Conservation (phyloP, 805 yeast genomes). For the Lipomyces sp. region DNA sequence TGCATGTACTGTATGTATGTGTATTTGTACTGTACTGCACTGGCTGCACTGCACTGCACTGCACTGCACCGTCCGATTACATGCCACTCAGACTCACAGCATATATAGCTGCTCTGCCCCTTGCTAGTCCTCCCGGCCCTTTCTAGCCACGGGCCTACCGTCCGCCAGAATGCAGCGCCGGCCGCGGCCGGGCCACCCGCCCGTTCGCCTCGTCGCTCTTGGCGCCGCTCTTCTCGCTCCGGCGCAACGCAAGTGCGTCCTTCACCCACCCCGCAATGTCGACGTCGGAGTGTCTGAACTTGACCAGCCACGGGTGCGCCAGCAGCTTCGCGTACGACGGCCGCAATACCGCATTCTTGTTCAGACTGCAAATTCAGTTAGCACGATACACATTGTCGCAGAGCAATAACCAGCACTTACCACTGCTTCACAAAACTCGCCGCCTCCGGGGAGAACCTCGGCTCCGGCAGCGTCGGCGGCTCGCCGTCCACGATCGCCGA, state of each 20-base stretch:
- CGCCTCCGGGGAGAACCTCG: constrained; percentile 67
- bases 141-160: no score
- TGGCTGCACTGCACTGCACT: no score
- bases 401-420: constrained; percentile 8
- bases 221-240: no score
- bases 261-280: constrained; percentile 42
- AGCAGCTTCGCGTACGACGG: constrained; percentile 76
- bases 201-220: no score
- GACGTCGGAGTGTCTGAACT: constrained; percentile 45
- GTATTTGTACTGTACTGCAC: no score
- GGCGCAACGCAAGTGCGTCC: constrained; percentile 5
- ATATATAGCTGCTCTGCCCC: not conserved
- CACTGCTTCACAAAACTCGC: constrained; percentile 68
- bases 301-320: constrained; percentile 78
- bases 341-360: constrained; percentile 74
- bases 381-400: no score
- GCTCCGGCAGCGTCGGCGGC: constrained; percentile 72
- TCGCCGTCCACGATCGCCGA: constrained; percentile 96
- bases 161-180: constrained; percentile 27
- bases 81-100: no score
- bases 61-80: no score
- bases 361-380: constrained; percentile 42
- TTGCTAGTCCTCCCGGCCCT: not conserved
- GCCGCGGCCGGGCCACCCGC: no score
- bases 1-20: no score